phyloP scores from a whole-genome alignment of 306 rosid genomes.

The Castanospermum australe region DNA sequence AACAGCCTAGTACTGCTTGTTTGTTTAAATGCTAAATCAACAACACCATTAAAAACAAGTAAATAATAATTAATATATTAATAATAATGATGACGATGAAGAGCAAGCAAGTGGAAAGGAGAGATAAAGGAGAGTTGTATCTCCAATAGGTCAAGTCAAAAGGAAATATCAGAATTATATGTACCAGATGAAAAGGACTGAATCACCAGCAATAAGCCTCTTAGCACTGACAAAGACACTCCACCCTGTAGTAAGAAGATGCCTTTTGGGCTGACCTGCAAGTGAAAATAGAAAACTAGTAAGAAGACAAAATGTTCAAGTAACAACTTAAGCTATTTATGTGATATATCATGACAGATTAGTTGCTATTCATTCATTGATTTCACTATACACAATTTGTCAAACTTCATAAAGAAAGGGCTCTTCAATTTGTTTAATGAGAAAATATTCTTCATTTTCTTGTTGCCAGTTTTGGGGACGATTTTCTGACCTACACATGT shows the following conservation, averaged over 20 bases:
- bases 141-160: neutral
- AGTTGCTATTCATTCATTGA: slow-evolving; percentile 1
- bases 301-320: slow-evolving; percentile 12
- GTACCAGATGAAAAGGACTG: slow-evolving; percentile 76
- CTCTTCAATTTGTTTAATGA: too few species aligned
- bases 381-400: neutral
- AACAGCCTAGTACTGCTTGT: neutral
- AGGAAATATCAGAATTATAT: neutral
- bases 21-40: neutral
- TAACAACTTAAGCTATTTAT: neutral
- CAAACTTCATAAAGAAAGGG: neutral
- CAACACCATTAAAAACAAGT: neutral
- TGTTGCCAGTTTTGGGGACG: neutral
- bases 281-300: neutral
- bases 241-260: slow-evolving; percentile 83
- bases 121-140: neutral
- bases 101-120: neutral
- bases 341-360: neutral
- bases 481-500: too few species aligned
- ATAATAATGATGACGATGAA: neutral
- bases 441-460: neutral
- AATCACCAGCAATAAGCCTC: slow-evolving; percentile 81
- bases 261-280: slow-evolving; percentile 82
- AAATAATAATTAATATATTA: neutral
- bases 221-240: slow-evolving; percentile 76